Base-by-base conservation (phyloP, 2,329 filamentous ascomycete species). In the Pseudogymnoascus sp. region DNA sequence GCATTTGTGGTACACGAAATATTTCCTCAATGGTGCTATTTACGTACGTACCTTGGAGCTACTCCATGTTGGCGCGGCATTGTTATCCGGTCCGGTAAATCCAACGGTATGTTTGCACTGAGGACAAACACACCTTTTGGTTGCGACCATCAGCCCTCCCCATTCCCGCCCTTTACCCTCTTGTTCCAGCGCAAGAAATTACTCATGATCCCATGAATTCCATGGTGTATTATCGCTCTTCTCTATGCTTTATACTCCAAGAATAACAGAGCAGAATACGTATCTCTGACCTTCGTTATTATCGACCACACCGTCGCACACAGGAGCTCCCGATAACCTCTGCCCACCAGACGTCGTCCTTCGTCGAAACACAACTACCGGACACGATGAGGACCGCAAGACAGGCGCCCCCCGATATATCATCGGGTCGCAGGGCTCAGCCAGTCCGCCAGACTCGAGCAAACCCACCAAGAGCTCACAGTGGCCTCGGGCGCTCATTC, bases 401-500 rank as follows among this genome's bases (percentile, higher is more conserved):
- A 68, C 67, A 66, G 63, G 61, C 64, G 21, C 65, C 69, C 60
- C 63, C 69, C 26, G 71, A 74, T 62, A 64, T 67, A 62, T 67
- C 68, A 36, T 81, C 83, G 66, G 80, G 78, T 76, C 82, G 85
- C 70, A 80, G 85, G 74, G 83, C 83, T 64, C 85, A 88, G 71
- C 86, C 85, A 59, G 78, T 84, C 69, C 85, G 85, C 67, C 85
- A 87, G 75, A 83, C 85, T 71, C 83, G 85, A 71, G 85, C 82
- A 64, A 88, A 88, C 71, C 84, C 85, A 67, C 78, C 83, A 53
- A 80, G 86, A 75, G 80, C 78, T 64, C 80, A 82, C 62, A 77
- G 80, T 69, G 78, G 76, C 64, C 71, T 77, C 68, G 74, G 77
- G 70, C 81, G 80, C 70, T 72, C 75, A 64, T 74, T 75, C 64